Evolutionary conservation across 2,329 filamentous ascomycete species (phyloP).

Genomic region (Lasiodiplodia gonubiensis): DNA sequence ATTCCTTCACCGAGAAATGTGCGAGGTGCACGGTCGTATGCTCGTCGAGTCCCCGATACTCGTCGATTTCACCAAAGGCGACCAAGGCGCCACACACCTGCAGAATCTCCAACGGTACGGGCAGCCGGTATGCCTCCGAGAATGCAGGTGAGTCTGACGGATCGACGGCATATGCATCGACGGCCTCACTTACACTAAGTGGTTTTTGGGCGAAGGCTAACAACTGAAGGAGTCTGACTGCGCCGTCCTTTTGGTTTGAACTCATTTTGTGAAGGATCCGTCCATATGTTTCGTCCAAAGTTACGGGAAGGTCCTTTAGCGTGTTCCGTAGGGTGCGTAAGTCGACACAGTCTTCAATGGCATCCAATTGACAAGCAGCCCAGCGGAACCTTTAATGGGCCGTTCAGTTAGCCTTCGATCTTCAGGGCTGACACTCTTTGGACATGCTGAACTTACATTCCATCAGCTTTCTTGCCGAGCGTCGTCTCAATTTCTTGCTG

Average conservation of each 20-base stretch:
- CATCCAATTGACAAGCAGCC: neutral
- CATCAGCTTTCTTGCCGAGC: neutral
- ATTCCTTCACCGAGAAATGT: too few species aligned
- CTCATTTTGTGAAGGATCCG: neutral
- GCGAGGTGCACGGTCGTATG: too few species aligned
- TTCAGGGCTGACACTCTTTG: accelerated
- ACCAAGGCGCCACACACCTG: too few species aligned
- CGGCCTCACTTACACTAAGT: neutral
- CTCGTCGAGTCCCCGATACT: too few species aligned
- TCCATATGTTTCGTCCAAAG: neutral
- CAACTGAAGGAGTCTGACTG: neutral
- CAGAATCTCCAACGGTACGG: too few species aligned
- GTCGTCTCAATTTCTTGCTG: neutral
- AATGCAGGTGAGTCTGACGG: neutral
- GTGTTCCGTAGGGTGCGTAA: neutral
- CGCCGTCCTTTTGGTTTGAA: too few species aligned
- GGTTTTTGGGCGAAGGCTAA: neutral
- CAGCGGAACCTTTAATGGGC: neutral
- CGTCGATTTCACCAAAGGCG: too few species aligned
- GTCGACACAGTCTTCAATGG: neutral
- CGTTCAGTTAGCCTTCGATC: neutral
- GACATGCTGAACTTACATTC: neutral
- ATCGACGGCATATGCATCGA: neutral
- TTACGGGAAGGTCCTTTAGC: neutral
- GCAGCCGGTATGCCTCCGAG: too few species aligned